Base-by-base conservation (phyloP, 352 stramenopile species). In the Peronospora belbahrii region DNA sequence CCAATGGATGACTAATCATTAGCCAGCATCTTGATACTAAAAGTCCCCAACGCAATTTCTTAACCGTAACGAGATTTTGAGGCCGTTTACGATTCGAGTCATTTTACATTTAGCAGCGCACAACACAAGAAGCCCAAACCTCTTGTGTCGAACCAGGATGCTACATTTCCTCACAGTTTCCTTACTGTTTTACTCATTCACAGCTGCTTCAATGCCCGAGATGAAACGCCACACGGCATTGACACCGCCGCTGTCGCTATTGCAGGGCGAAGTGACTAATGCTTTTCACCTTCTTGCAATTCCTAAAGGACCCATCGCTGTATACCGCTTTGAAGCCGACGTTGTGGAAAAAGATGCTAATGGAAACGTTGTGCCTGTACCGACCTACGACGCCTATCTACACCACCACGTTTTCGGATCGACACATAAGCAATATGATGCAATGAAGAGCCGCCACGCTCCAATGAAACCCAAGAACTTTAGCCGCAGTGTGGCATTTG, bases 361-460 rank as follows among this genome's bases (percentile, higher is more conserved):
- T 47, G 72, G 69, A 13, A 63, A 77, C 14, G 43, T 83, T 2
- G 48, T 83, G n/a, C 54, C 74, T 6, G 70, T 83, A 27, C 57
- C 72, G 6, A 77, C 59, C 7, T 91, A 66, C 50, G 79, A 91
- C 36, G 79, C 79, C 14, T 91, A 91, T 49, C 51, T 91, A 42
- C 79, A 91, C 56, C 79, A 91, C 60, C 77, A 91, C 60, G 79
- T 91, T 5, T 76, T 87, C 22, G 74, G 74, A 15, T 87, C 74
- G 6, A 75, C 74, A 30, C 75, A 87, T 59, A 63, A 83, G 38
- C 57, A 70, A 18, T 86, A 89, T 56, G 63, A 59, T 18, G 49
- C 67, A 27, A 62, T 71, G 42, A 57, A 67, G 30, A 65, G 49
- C 42, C 67, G 68, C 30, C 76, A 65, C 63, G 59, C 74, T 4